Evolutionary conservation across 2,329 filamentous ascomycete species (phyloP), one percentile per base, ranked within the genome.

Genomic region (Apiospora kogelbergensis): DNA sequence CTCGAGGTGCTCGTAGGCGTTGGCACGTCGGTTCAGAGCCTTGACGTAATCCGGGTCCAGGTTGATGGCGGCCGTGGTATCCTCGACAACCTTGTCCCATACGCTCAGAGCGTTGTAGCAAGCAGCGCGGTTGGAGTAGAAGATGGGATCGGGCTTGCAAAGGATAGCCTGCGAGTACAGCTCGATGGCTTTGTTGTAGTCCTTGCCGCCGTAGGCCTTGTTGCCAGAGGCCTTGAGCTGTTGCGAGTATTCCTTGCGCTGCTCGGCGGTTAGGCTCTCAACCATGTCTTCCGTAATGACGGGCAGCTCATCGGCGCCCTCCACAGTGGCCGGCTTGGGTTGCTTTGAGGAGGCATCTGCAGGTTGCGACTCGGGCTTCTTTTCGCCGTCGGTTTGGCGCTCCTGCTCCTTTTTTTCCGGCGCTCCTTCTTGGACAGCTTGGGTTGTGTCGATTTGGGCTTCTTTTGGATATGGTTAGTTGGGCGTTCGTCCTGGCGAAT

Each of bases 1-100:
- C 76, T 91, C 91, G 60, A 96, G 89, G 80, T 98, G 93, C 83
- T 99, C 96, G 82, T 98, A 99, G 69, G 96, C 96, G 79, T 97
- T 97, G 68, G 96, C 96, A 76, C 96, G 90, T 78, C 96, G 92
- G 87, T 99, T 99, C 76, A 99, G 87, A 42, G 96, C 96, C 86
- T 99, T 98, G 81, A 99, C 91, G 81, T 99, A 99, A 83, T 97
- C 93, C 75, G 92, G 92, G 80, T 99, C 94, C 82, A 99, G 92
- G 79, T 89, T 92, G 82, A 99, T 91, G 72, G 96, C 96, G 67
- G 96, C 95, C 41, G 93, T 98, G 68, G 96, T 98, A 79, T 99
- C 96, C 77, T 97, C 95, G 72, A 99, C 92, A 69, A 98, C 96
- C 85, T 96, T 95, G 65, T 97, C 92, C 94, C 95, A 99, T 76